These are phyloP conservation scores for Mycena crocata DNA, from an alignment of 768 basidiomycete species.

Conservation along the genomic window DNA sequence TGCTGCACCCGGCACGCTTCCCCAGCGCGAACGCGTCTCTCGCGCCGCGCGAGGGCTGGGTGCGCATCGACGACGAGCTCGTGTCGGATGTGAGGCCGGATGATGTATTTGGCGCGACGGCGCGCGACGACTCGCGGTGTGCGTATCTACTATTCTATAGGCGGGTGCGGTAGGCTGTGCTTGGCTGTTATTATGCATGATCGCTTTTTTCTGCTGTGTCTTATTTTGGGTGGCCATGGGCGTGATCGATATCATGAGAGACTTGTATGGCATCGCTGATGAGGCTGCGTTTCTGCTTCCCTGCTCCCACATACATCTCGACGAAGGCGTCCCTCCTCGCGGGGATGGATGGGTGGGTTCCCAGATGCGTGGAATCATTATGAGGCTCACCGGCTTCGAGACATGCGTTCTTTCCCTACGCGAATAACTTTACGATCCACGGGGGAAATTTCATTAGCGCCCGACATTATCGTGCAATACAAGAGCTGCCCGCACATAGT, in stretches of 20 bases:
- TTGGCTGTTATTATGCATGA: too few species aligned
- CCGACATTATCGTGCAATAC: not conserved
- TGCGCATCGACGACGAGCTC: constrained; percentile 93
- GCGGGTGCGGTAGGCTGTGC: constrained; percentile 53
- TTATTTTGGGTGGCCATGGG: too few species aligned
- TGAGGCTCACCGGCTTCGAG: not conserved
- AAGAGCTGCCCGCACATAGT: not conserved
- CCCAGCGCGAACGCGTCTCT: too few species aligned
- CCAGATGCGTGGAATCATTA: too few species aligned
- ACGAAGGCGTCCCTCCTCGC: not conserved
- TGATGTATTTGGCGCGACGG: constrained; percentile 76
- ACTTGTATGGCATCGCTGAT: not conserved
- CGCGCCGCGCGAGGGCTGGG: constrained; percentile 75
- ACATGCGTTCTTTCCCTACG: not conserved
- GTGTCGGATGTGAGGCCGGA: constrained; percentile 79
- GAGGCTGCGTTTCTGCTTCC: not conserved
- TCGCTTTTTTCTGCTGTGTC: too few species aligned
- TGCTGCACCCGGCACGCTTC: constrained; percentile 80
- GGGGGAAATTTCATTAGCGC: not conserved
- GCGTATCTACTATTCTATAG: constrained; percentile 92
- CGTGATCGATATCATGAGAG: not conserved
- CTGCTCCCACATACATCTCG: not conserved
- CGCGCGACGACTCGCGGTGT: constrained; percentile 66
- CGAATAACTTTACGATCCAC: not conserved
- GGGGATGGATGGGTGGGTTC: too few species aligned